Conservation (phyloP, 805 yeast species). For the Brettanomyces naardenensis region DNA sequence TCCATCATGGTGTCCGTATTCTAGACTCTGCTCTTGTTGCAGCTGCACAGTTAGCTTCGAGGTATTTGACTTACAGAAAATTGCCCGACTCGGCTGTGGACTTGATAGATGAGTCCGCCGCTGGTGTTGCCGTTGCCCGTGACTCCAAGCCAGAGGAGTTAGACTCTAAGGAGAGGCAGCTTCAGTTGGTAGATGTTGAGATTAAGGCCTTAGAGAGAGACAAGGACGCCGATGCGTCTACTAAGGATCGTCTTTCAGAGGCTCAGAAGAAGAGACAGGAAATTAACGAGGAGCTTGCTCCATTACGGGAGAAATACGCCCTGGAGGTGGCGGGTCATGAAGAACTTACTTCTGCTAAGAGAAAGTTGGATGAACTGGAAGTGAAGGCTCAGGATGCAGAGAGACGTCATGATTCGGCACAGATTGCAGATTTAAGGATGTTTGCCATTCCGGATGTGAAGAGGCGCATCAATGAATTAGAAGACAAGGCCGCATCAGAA, state of each 20-base stretch:
- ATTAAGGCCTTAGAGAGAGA: slow-evolving; percentile 96
- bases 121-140: slow-evolving; percentile 95
- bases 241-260: slow-evolving; percentile 75
- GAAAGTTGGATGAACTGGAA: slow-evolving; percentile 87
- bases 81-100: slow-evolving; percentile 97
- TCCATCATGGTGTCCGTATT: slow-evolving; percentile 96
- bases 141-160: slow-evolving; percentile 97
- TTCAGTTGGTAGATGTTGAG: slow-evolving; percentile 88
- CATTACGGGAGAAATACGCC: slow-evolving; percentile 75
- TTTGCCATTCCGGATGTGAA: slow-evolving; percentile 94
- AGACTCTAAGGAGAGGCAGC: slow-evolving; percentile 87
- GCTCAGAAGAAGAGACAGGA: slow-evolving; percentile 78
- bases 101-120: slow-evolving; percentile 92
- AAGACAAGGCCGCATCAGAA: slow-evolving; percentile 70
- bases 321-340: slow-evolving; percentile 90
- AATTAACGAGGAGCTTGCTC: slow-evolving; percentile 76
- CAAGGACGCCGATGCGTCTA: slow-evolving; percentile 71
- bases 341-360: slow-evolving; percentile 80
- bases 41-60: slow-evolving; percentile 90
- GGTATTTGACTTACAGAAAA: slow-evolving; percentile 91
- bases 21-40: slow-evolving; percentile 89
- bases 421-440: slow-evolving; percentile 94
- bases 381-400: slow-evolving; percentile 94
- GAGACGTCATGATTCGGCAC: slow-evolving; percentile 88
- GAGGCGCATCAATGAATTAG: slow-evolving; percentile 67